Base-by-base conservation (phyloP, 306 rosid genomes). In the Erythrophleum fordii region DNA sequence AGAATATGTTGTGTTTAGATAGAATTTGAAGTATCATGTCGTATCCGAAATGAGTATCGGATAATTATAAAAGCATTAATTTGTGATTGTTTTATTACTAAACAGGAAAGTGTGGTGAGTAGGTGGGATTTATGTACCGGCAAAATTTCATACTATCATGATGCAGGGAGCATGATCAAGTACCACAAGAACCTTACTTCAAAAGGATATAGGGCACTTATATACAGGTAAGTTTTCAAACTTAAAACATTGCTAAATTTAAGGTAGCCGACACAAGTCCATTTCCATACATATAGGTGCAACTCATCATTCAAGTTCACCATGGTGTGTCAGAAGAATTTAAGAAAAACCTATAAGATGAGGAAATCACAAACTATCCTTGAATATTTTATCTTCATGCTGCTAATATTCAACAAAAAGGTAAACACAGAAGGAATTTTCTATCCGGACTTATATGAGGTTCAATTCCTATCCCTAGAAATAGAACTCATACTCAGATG, bases 91-190 rank as follows among this genome's bases (percentile, higher is more conserved):
- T 39, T 45, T 76, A n/a, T n/a, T 60, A 75, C 73, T 39, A 79
- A 22, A 86, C 75, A 86, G 97, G 84, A 69, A 68, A 92, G 83
- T 77, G 77, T 84, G 81, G 83, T 84, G 25, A 84, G 82, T 58
- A 75, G 74, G 42, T 93, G 99, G 99, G 90, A 83, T 4, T 76
- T 95, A 61, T 93, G 97, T 76, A 89, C 94, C 0, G 88, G 55
- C 68, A 72, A 6, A 48, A 83, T 95, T 49, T 0, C 0, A 4
- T 91, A 59, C 68, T 0, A 68, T 66, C 97, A 91, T 70, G 97
- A 95, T 64, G 78, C 97, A 62, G 99, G 99, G 56, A 95, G 99
- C 87, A 95, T 95, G 99, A 93, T 95, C 84, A 80, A 72, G 8
- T 93, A 79, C 84, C 99, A 93, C 88, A 89, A 77, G 86, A 93